Evolutionary conservation across 164 flowering plant genomes (phyloP).

Genomic region (Liriodendron chinense): DNA sequence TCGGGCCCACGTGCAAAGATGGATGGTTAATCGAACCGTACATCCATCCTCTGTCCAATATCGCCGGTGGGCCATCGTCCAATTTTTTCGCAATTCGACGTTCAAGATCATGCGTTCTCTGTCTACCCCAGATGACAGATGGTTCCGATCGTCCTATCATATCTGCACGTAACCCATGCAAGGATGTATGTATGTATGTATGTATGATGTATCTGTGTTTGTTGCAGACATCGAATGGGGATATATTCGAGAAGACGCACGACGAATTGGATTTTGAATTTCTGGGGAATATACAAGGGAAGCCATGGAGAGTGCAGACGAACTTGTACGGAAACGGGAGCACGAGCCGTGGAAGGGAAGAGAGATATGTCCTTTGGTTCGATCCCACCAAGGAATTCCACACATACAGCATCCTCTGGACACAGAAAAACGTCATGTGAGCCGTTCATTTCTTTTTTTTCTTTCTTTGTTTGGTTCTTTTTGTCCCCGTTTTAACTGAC

Average conservation of each 20-base stretch:
- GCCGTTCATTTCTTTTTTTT: constrained; percentile 10
- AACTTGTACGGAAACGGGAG: constrained; percentile 94
- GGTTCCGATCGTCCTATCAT: too few species aligned
- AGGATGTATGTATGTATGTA: too few species aligned
- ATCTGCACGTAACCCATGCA: too few species aligned
- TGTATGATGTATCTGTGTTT: neutral
- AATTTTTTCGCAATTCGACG: too few species aligned
- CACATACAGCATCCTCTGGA: constrained; percentile 89
- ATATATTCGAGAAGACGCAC: constrained; percentile 72
- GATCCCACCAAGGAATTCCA: constrained; percentile 78
- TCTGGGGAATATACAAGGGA: constrained; percentile 66
- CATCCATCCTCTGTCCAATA: too few species aligned
- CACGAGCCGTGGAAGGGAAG: constrained; percentile 80
- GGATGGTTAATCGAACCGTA: too few species aligned
- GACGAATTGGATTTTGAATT: constrained; percentile 95
- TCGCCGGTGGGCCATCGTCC: too few species aligned
- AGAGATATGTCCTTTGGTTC: constrained; percentile 80
- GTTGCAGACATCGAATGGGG: constrained; percentile 76
- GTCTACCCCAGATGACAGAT: too few species aligned
- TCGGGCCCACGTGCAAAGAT: too few species aligned
- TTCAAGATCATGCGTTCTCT: too few species aligned
- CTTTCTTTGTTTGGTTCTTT: too few species aligned
- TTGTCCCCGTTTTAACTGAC: too few species aligned
- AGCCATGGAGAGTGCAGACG: constrained; percentile 87
- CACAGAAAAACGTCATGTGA: constrained; percentile 64